These are phyloP conservation scores for Phalaenopsis hybrid DNA, from an alignment of 116 monocot genomes.

Conservation along the genomic window DNA sequence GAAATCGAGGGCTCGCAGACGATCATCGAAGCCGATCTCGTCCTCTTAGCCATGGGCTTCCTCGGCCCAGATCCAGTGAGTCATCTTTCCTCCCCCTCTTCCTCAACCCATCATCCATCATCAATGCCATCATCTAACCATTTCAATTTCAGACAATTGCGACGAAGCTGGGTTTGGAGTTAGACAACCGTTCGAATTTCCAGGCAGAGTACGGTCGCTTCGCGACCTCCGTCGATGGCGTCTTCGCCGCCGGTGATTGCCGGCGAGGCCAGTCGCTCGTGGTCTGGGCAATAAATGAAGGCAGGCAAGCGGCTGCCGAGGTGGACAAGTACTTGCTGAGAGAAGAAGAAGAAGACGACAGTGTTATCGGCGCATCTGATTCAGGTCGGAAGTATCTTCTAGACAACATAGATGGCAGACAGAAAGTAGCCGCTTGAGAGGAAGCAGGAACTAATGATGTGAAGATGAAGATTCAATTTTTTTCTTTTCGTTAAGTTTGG, in stretches of 20 bases:
- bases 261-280: constrained; percentile 93
- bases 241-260: constrained; percentile 97
- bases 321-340: constrained; percentile 72
- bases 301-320: constrained; percentile 76
- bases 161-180: constrained; percentile 69
- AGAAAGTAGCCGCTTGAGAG: neutral
- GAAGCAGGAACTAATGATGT: neutral
- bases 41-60: constrained; percentile 94
- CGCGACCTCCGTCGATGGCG: constrained; percentile 75
- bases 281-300: constrained; percentile 97
- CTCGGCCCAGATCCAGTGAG: constrained; percentile 92
- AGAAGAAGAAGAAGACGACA: constrained; percentile 15
- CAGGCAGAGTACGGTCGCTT: constrained; percentile 84
- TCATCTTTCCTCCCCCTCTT: neutral
- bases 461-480: too few species aligned
- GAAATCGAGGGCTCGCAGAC: constrained; percentile 76
- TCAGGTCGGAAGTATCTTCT: neutral
- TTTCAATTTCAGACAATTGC: constrained; percentile 53
- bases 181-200: constrained; percentile 86
- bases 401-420: constrained; percentile 8
- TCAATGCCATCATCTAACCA: neutral
- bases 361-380: neutral
- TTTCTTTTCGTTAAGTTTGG: too few species aligned
- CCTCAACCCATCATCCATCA: neutral
- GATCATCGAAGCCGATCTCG: constrained; percentile 89